These are phyloP conservation scores for Knoxdaviesia capensis DNA, from an alignment of 2,329 filamentous ascomycete species.

Conservation along the genomic window DNA sequence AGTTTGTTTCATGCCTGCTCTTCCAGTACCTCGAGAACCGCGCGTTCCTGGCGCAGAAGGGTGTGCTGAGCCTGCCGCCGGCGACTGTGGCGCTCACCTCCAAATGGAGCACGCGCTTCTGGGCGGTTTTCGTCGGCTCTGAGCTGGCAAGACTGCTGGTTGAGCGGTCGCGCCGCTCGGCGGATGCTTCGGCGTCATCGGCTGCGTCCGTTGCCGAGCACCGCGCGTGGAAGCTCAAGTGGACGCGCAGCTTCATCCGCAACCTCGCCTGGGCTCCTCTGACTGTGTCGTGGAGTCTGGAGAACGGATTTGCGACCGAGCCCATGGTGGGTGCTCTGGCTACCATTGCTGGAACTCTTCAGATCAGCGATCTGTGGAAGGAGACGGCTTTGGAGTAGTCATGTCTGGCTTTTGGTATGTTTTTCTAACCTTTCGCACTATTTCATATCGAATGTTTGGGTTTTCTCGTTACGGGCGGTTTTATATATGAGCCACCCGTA, in stretches of 20 bases:
- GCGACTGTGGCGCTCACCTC: constrained; percentile 40
- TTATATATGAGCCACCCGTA: too few species aligned
- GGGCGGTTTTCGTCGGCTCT: constrained; percentile 57
- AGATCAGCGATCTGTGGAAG: constrained; percentile 18
- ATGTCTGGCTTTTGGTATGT: background rate
- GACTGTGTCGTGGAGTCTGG: constrained; percentile 65
- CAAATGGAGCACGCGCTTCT: constrained; percentile 59
- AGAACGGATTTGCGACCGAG: constrained; percentile 29
- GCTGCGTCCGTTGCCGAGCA: constrained; percentile 12
- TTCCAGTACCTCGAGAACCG: constrained; percentile 75
- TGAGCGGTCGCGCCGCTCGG: constrained; percentile 19
- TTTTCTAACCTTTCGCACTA: background rate
- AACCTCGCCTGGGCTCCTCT: constrained; percentile 65
- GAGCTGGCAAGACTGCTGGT: constrained; percentile 48
- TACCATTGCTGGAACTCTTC: constrained; percentile 16
- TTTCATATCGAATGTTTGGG: too few species aligned
- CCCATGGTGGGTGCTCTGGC: constrained; percentile 13
- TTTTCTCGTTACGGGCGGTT: too few species aligned
- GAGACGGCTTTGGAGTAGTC: constrained; percentile 8
- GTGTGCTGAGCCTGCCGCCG: constrained; percentile 39
- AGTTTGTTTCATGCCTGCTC: constrained; percentile 44
- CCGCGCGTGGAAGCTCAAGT: constrained; percentile 26
- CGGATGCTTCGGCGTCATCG: constrained; percentile 11
- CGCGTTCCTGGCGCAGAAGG: constrained; percentile 56
- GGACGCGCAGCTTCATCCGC: constrained; percentile 45